Evolutionary conservation across 805 yeast genomes (phyloP), one percentile per base, ranked within the genome.

Genomic region (Ogataea ganodermae): DNA sequence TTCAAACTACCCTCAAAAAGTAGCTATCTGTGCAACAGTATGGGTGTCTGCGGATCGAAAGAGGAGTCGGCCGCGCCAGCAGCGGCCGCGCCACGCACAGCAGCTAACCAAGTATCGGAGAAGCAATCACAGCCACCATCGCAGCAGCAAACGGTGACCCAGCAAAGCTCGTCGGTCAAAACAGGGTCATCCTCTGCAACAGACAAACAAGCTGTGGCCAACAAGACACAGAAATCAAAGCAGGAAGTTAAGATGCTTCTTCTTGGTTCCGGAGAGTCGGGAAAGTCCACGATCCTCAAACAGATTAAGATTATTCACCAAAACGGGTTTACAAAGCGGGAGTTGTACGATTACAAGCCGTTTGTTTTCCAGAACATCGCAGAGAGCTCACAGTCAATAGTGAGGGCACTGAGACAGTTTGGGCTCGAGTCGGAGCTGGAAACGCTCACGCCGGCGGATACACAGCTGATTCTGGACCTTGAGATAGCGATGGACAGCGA

Each of bases 231-330:
- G 22, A 59, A 52, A 38, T 38, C 56, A 13, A 68, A 65, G 50
- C 70, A 75, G 51, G 87, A 81, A 49, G 81, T 83, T 45, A 90
- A 90, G 63, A 83, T 91, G 39, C 71, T 91, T 30, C 72, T 91
- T 27, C 68, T 86, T 41, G 94, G 99, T 4, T 86, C 97, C 0
- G 99, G 98, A 13, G 95, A 86, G 61, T 75, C 84, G 51, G 95
- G 95, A 4, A 87, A 86, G 61, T 83, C 90, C 6, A 86, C 95
- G 14, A 81, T 86, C 44, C 79, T 87, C 44, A 87, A 86, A 63
- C 95, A 86, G 65, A 87, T 87, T 81, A 86, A 85, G 61, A 85
- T 85, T 49, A 70, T 85, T 42, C 89, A 86, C 61, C 86, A 84
- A 60, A 74, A 80, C 55, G 91, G 91, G 7, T 86, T 81, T 61